These are phyloP conservation scores for Anisodus tanguticus DNA, from an alignment of 257 asterid genomes.

Conservation along the genomic window DNA sequence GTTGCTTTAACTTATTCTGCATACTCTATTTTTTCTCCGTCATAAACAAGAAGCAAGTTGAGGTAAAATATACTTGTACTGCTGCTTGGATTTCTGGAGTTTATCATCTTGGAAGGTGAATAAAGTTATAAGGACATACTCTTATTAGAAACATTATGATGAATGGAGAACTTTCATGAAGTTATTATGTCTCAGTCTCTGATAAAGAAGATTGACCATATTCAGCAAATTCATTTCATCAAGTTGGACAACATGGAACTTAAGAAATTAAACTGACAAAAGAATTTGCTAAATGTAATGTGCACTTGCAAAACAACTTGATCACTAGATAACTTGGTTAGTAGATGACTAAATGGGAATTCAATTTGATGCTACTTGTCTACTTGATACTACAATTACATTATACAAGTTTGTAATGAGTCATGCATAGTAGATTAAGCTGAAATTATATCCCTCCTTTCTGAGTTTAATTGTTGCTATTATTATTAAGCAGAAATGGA, in stretches of 20 bases:
- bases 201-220: not conserved
- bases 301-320: slow-evolving; percentile 23
- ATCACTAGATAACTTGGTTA: not conserved
- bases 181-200: slow-evolving; percentile 21
- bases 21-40: too few relatives aligned
- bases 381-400: not conserved
- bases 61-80: too few relatives aligned
- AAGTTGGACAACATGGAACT: slow-evolving; percentile 14
- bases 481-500: not conserved
- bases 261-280: not conserved
- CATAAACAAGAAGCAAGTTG: too few relatives aligned
- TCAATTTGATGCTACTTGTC: slow-evolving; percentile 4
- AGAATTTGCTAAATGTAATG: not conserved
- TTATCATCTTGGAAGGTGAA: slow-evolving; percentile 22
- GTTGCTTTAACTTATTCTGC: too few relatives aligned
- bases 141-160: not conserved
- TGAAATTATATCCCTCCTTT: not conserved
- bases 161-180: slow-evolving; percentile 13
- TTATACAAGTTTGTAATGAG: not conserved
- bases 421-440: not conserved
- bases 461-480: not conserved
- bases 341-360: not conserved
- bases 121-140: not conserved
- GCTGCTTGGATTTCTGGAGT: not conserved
- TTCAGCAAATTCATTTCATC: slow-evolving; percentile 24